Evolutionary conservation across 192 early-diverging fungal genomes (phyloP), one percentile per base, ranked within the genome.

Genomic region (Backusella macrospora): DNA sequence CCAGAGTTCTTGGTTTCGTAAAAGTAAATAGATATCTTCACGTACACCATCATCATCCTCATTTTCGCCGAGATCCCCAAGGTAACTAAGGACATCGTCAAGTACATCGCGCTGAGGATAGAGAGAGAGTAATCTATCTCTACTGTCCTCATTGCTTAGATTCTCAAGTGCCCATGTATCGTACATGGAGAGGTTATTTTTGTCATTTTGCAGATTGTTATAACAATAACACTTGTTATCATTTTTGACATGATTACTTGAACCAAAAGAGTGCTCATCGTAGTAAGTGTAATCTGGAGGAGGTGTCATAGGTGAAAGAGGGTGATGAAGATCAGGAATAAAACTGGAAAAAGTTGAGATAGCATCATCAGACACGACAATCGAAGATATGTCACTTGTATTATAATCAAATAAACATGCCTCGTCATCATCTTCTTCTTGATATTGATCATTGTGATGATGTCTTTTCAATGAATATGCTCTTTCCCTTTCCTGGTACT

Each of bases 1-100:
- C 23, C 55, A 71, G 14, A 71, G 39, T 16, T 71, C 59, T 26
- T 70, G 76, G 37, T 77, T 42, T 71, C 43, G 37, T 10, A 76
- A 21, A 15, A 76, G 13, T 5, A 71, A 16, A 16, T n/a, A 46
- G 13, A 76, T 37, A 42, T 73, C 72, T 65, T 73, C 72, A 8
- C 40, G 48, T 5, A 73, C 29, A 8, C 62, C 62, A 38, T 18
- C 15, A 21, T 73, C 72, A 38, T 63, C 46, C 1, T 26, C 21
- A 49, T 73, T 73, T 4, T 64, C 59, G 26, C 44, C 34, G 5
- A 64, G 5, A 10, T 44, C 62, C 40, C 67, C 48, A 3, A 74
- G 46, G 39, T 55, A 66, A 40, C 64, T 74, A 18, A 74, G 42
- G 63, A 34, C 44, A 21, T 74, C 73, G 16, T 74, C 73, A 26